Evolutionary conservation across 192 early-diverging fungal genomes (phyloP), one percentile per base, ranked within the genome.

Genomic region (Coemansia sp.): DNA sequence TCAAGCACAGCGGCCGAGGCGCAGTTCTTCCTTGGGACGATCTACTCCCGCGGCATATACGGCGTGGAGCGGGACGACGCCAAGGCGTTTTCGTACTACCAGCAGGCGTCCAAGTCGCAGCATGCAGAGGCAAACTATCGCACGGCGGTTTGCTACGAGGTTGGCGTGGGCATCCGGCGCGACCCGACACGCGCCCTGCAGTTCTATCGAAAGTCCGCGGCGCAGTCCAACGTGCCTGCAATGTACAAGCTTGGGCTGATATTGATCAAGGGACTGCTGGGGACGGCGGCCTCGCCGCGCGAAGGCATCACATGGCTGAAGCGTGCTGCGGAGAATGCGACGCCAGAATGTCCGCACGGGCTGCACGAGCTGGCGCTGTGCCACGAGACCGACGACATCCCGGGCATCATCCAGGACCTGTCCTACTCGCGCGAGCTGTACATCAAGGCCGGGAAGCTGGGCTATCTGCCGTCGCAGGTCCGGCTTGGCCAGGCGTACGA

Each of bases 231-330:
- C 54, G 90, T 94, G 13, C 88, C 94, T 0, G 94, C 92, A 25
- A 98, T 99, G 97, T 96, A 93, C 86, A 98, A 97, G 77, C 82
- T 97, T 19, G 97, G 94, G 20, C 88, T 95, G 84, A 90, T 97
- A 15, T 70, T 97, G 44, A 72, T 97, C 67, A 89, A 93, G 66
- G 96, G 96, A 11, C 63, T 87, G 62, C 72, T 97, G 53, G 86
- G 88, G 9, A 88, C 92, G 57, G 63, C 80, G 8, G 67, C 82
- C 40, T 89, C 94, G 65, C 92, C 95, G 14, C 82, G 92, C 17
- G 97, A 99, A 62, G 97, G 90, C 19, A 85, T 97, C 44, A 92
- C 91, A 7, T 97, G 92, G 94, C 83, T 99, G 29, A 97, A 96
- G 71, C 84, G 94, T 30, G 97, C 93, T 8, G 92, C 92, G 0